phyloP scores from a whole-genome alignment of 2,329 filamentous ascomycete species.

The Macrophomina tecta region DNA sequence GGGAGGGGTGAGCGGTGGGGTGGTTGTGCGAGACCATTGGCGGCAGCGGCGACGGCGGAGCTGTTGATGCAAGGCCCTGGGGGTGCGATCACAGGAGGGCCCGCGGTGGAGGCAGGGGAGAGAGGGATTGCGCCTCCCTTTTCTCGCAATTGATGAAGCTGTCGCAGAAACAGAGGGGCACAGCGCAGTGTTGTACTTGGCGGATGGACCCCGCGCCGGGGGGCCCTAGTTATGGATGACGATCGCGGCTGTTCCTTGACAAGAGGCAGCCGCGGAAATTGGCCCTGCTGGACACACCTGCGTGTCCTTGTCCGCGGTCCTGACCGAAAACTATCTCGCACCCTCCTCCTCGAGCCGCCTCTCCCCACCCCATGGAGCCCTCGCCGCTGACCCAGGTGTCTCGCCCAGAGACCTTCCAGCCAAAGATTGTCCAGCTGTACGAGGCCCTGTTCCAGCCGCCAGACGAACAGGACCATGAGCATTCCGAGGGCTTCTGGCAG shows the following conservation, averaged over 20 bases:
- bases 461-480: conserved; percentile 62
- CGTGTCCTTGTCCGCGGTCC: conserved; percentile 18
- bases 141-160: not conserved
- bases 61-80: not conserved
- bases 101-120: conserved; percentile 7
- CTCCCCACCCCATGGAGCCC: conserved; percentile 68
- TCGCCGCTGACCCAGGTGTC: conserved; percentile 94
- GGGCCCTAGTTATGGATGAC: conserved; percentile 13
- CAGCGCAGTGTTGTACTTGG: not conserved
- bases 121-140: not conserved
- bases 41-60: not conserved
- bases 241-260: conserved; percentile 2
- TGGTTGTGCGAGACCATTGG: conserved; percentile 22
- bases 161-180: conserved; percentile 14
- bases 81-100: not conserved
- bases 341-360: not conserved
- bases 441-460: conserved; percentile 70
- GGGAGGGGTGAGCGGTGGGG: conserved; percentile 4
- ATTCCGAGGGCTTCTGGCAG: conserved; percentile 90
- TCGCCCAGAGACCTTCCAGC: conserved; percentile 88
- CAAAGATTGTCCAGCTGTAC: conserved; percentile 92
- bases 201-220: conserved; percentile 19
- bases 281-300: conserved; percentile 20
- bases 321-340: conserved; percentile 6
- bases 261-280: conserved; percentile 22